Percentiles rank a stretch among this genome's conserved stretches.
Evolutionary conservation across 306 rosid species (phyloP).

Genomic region (Quercus robur): DNA sequence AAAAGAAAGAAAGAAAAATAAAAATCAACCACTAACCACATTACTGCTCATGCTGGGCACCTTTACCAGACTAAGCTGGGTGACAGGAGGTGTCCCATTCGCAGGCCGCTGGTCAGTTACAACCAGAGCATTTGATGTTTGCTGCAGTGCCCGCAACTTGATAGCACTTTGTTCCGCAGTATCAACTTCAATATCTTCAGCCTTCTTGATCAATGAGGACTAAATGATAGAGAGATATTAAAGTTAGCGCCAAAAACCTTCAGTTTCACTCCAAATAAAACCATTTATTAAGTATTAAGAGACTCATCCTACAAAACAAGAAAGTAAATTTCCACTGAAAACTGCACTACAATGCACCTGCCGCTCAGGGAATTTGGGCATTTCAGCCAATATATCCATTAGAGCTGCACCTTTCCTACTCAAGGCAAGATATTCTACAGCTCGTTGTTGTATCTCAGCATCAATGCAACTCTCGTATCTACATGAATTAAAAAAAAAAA

Average conservation of each 20-base stretch:
- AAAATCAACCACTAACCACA: slow-evolving; percentile 44
- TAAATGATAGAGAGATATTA: slow-evolving; percentile 29
- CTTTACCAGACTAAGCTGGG: slow-evolving; percentile 78
- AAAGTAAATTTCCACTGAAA: slow-evolving; percentile 9
- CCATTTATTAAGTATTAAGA: slow-evolving; percentile 17
- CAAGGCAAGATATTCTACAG: slow-evolving; percentile 87
- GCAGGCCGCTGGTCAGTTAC: slow-evolving; percentile 73
- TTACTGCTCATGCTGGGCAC: slow-evolving; percentile 60
- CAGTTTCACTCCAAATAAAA: not conserved
- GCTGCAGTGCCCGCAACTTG: slow-evolving; percentile 84
- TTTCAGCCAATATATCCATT: slow-evolving; percentile 89
- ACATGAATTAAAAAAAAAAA: slow-evolving; percentile 12
- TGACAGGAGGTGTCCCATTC: slow-evolving; percentile 56
- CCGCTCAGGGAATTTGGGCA: slow-evolving; percentile 99
- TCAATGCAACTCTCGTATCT: slow-evolving; percentile 99
- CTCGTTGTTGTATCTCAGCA: slow-evolving; percentile 98
- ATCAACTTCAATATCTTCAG: slow-evolving; percentile 91
- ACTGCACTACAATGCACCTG: slow-evolving; percentile 55
- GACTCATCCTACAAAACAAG: slow-evolving; percentile 18
- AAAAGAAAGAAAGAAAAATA: not conserved
- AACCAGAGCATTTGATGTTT: slow-evolving; percentile 88
- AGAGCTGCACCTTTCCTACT: slow-evolving; percentile 91
- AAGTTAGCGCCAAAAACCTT: slow-evolving; percentile 10
- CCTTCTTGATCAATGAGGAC: slow-evolving; percentile 94
- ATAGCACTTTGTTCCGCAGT: slow-evolving; percentile 96